Evolutionary conservation across 1,284 basidiomycete species (phyloP).

Genomic region (Ustilago esculenta): DNA sequence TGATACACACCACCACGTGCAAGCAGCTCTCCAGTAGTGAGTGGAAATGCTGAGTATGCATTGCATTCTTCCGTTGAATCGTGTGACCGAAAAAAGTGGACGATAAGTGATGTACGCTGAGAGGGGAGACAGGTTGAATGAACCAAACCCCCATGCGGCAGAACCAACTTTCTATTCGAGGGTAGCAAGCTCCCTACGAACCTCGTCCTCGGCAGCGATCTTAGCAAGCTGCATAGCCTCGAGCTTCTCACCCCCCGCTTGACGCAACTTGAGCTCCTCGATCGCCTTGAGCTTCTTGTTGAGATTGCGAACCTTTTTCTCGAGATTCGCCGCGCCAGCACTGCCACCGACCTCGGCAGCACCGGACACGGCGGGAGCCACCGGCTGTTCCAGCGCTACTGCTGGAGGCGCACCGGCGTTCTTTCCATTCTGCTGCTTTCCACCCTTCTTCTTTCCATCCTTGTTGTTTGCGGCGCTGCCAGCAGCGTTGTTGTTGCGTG

Average conservation of each 20-base stretch:
- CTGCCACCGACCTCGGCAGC: constrained; percentile 55
- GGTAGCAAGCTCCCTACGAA: constrained; percentile 78
- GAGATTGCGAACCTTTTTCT: constrained; percentile 76
- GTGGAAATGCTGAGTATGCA: no score
- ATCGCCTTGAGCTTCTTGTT: constrained; percentile 95
- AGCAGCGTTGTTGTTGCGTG: constrained; percentile 4
- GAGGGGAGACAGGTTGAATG: no score
- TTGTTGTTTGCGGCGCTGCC: constrained; percentile 11
- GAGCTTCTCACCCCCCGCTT: constrained; percentile 83
- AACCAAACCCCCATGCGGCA: no score
- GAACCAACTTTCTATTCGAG: constrained; percentile 69
- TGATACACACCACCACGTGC: no score
- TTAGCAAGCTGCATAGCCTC: constrained; percentile 95
- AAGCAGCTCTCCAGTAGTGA: no score
- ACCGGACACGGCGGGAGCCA: constrained; percentile 18
- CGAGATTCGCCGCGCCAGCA: constrained; percentile 49
- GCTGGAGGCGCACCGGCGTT: constrained; percentile 27
- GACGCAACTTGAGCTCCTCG: constrained; percentile 90
- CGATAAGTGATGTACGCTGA: no score
- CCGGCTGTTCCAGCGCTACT: constrained; percentile 10
- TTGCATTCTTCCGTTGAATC: no score
- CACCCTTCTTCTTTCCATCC: constrained; percentile 40
- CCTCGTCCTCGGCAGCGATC: constrained; percentile 86
- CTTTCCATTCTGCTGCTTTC: constrained; percentile 42
- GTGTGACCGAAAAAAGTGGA: no score